Percentiles rank a stretch among this genome's conserved stretches.
Conservation (phyloP, 768 basidiomycete species). For the Suillus subluteus region DNA sequence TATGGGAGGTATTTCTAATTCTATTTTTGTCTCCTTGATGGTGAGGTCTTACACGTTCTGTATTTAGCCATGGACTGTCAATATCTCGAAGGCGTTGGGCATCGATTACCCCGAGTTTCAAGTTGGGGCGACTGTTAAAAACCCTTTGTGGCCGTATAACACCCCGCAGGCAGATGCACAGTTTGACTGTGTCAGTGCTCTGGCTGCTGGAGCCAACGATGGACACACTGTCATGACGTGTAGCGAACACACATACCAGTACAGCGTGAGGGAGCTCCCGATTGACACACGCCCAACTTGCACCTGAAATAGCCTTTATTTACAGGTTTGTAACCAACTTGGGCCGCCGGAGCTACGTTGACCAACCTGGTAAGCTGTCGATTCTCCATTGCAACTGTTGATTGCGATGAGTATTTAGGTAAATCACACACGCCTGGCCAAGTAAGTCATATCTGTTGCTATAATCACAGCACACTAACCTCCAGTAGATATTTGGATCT, state of each 20-base stretch:
- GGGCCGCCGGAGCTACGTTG: constrained; percentile 49
- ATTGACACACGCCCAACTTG: background rate
- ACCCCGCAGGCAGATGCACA: constrained; percentile 37
- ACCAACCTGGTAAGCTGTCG: constrained; percentile 45
- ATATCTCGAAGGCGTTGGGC: constrained; percentile 45
- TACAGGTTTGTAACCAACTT: constrained; percentile 45
- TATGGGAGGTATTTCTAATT: constrained; percentile 44
- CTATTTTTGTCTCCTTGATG: background rate
- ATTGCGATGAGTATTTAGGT: constrained; percentile 37
- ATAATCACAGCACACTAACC: background rate
- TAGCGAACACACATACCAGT: constrained; percentile 60
- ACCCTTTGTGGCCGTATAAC: constrained; percentile 56
- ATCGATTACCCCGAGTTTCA: constrained; percentile 47
- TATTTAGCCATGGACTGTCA: constrained; percentile 50
- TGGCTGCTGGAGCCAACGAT: constrained; percentile 48
- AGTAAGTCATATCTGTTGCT: constrained; percentile 32
- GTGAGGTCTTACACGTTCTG: background rate
- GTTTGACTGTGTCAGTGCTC: constrained; percentile 52
- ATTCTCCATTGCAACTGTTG: background rate
- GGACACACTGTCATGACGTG: constrained; percentile 48
- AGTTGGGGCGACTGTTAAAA: constrained; percentile 52
- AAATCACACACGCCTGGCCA: constrained; percentile 54
- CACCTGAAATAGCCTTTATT: background rate
- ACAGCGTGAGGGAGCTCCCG: constrained; percentile 41
- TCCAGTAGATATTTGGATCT: constrained; percentile 52